Evolutionary conservation across 805 yeast species (phyloP), one percentile per base, ranked within the genome.

Genomic region (Schizosaccharomyces cryophilus): DNA sequence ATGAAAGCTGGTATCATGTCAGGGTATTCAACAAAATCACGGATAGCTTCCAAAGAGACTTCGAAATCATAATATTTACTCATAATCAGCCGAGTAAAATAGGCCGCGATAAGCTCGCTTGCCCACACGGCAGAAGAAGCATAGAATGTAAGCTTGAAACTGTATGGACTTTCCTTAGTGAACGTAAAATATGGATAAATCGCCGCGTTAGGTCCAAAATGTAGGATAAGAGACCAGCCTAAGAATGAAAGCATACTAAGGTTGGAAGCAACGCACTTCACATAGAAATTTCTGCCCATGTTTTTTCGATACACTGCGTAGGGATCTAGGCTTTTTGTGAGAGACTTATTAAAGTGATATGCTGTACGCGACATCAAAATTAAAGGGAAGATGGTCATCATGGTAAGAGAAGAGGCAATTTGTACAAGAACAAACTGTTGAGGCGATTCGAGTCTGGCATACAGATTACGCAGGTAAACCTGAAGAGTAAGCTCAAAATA

Each of bases 361-460:
- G 38, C 61, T 7, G 38, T 38, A 13, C 30, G 40, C 13, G 61
- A 38, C 61, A 59, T 59, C 9, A 35, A 31, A 19, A 40, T 31
- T 35, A 59, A 30, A 42, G 61, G 61, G 19, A 30, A 17, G 29
- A 59, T n/a, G 13, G n/a, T 42, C 40, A 45, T 59, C 48, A 59
- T 59, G 21, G 26, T 30, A 19, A 42, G 24, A 26, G 51, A 35
- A 17, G 61, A 59, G 13, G 61, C 54, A 7, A 29, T 47, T 31
- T 59, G 61, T 3, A 59, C 40, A 4, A 59, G 30, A 24, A 42
- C 61, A 21, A 59, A 59, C 15, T 59, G 54, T 31, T 42, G 54
- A n/a, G 61, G 61, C n/a, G 61, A 42, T 19, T 42, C 51, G 7
- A 59, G 31, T 17, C 61, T 42, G 17, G 61, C 61, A 42, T 59